Evolutionary conservation across 352 stramenopile genomes (phyloP), one percentile per base, ranked within the genome.

Genomic region (Phytophthora boehmeriae): DNA sequence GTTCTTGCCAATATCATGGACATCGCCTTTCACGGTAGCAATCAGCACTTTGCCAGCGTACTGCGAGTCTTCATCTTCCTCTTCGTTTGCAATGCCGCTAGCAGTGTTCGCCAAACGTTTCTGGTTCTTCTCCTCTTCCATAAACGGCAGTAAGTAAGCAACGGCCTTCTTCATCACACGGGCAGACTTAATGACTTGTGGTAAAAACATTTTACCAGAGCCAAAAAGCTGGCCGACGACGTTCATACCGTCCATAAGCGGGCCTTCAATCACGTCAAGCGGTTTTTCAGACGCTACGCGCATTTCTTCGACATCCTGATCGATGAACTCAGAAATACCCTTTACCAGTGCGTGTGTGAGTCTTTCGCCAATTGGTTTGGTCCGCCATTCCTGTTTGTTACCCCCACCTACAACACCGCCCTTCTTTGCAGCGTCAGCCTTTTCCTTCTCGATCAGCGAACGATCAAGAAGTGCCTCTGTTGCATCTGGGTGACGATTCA

Each of bases 1-100:
- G 79, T 99, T 99, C 73, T 99, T 99, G 54, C 97, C 97, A 66
- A 99, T 99, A 67, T 99, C 97, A 75, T 99, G 97, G 19, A 99
- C 97, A 72, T 99, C 97, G 54, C 97, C 97, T 72, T 99, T 99
- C 3, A 99, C 97, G 11, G 97, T 99, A n/a, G 97, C 97, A 73
- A 99, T 98, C 5, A 99, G 73, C 35, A 99, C 91, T 68, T 98
- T 98, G 27, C 90, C 92, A 43, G 86, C 86, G 59, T 93, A 93
- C 65, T 93, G 85, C 27, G 79, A 90, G 59, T 95, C 83, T 13
- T 93, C 86, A 27, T 94, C 82, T 32, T 85, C 77, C 2, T 87
- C 87, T 51, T 88, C 80, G 44, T 94, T 88, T 53, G 95, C 80
- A 5, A 97, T 84, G 41, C 95, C 96, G 51, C 94, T 75, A 3